Evolutionary conservation across 306 rosid genomes (phyloP), one percentile per base, ranked within the genome.

Genomic region (Trifolium pratense): DNA sequence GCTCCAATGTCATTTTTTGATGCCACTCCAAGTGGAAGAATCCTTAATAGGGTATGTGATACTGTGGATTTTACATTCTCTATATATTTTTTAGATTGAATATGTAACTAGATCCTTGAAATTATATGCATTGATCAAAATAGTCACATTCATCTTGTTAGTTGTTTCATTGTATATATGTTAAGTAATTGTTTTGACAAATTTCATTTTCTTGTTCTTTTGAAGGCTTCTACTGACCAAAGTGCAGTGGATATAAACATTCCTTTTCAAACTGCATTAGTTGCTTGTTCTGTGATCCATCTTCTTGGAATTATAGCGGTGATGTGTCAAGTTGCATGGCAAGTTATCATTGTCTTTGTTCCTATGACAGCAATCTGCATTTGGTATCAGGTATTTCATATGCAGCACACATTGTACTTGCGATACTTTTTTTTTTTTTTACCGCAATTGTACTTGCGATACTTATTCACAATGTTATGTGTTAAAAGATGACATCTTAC

Each of bases 1-100:
- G 89, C 97, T 8, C 91, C 98, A 16, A 90, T 90, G 98, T 86
- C 97, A 21, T 92, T 92, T 69, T 90, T 90, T 8, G 92, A 92
- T 80, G 81, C 95, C 76, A 90, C 98, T 63, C 97, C 95, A 23
- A 88, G 92, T 79, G 97, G 92, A 43, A 69, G 95, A 81, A 88
- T 89, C 79, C 78, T 92, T 51, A 92, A 87, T 31, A 83, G 97
- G 72, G 97, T 90, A 82, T 71, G 89, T 59, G 63, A 5, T 25
- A 13, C 34, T 56, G 4, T 55, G n/a, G 31, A 55, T 55, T 5
- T 2, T 29, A 40, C 16, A 13, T 23, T 59, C 9, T 45, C 48
- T 46, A 45, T 15, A 8, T 59, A 25, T 36, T 9, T 9, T 39
- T 39, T 9, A 2, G 12, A 39, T 0, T 39, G 43, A 9, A 39